Evolutionary conservation across 2,329 filamentous ascomycete genomes (phyloP), one percentile per base, ranked within the genome.

Genomic region (Fusarium tanahbumbuense): DNA sequence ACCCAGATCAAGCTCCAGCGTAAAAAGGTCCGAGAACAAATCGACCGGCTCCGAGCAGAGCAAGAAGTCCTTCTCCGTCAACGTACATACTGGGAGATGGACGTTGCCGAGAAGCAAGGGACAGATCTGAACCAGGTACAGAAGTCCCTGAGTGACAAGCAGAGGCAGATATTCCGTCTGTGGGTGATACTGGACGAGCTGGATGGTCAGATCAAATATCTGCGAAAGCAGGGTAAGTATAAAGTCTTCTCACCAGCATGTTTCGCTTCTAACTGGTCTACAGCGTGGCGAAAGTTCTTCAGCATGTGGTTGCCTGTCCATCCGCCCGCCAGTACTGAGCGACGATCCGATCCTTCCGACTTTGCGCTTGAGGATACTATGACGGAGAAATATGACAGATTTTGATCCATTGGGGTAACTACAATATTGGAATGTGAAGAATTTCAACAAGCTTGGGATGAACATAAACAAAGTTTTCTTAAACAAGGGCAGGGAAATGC

Each of bases 241-340:
- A 8, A 4, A n/a, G 2, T 8, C 2, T 8, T 1, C 5, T 2
- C 1, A 5, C 12, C 2, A 16, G 11, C 15, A 6, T 4, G 11
- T 20, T 20, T 3, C 7, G 6, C 7, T 16, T 53, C 32, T 53
- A 6, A 42, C 18, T 6, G 22, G 6, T 13, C 15, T 13, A 18
- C 3, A 53, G 49, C 23, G n/a, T 15, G 13, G 41, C 18, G 13
- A 18, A 5, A 28, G 2, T 12, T 41, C 7, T 2, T 53, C 18
- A n/a, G 18, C 34, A 40, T 16, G 22, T 37, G 18, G 34, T 11
- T 37, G 10, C 34, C 34, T 11, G 18, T 37, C 1, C 3, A 37
- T 1, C 3, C 34, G 3, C 34, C 34, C 0, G 6, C 5, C 10
- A n/a, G 18, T 12, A 11, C 6, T n/a, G n/a, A 18, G 18, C 6